Evolutionary conservation across 352 stramenopile genomes (phyloP), one percentile per base, ranked within the genome.

Genomic region (Pythium graminicola): DNA sequence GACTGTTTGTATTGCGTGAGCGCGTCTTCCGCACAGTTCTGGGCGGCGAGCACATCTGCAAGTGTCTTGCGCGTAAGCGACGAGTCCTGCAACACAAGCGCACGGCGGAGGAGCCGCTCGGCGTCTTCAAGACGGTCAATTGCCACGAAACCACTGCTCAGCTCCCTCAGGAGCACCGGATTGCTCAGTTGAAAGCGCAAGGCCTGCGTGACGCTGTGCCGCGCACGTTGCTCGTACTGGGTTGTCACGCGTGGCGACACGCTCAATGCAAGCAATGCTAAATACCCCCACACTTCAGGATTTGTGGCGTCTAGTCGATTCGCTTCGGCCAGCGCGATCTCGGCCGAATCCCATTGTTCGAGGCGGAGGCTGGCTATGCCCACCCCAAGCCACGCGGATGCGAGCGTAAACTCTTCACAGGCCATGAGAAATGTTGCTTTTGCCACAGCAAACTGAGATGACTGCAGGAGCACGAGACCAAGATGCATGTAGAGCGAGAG

Each of bases 81-180:
- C 35, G 80, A 91, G 51, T 93, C 82, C 24, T 85, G 73, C 14
- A 69, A 75, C 16, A 68, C 67, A 14, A 93, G 64, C 27, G 80
- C 81, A 3, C 80, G 73, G 16, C 76, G 73, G 28, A 93, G 60
- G 23, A 93, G 53, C 26, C 57, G 66, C 51, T 93, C 82, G 6
- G 82, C 82, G 19, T 78, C 69, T 61, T 89, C 80, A 1, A 93
- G 71, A 1, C 76, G 72, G 55, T 93, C 82, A 40, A 86, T 73
- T 23, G 82, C 76, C 6, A 93, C 72, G 24, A 87, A 91, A 24
- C 65, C 76, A 60, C 74, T 91, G 64, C 82, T 89, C n/a, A 93
- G 72, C 33, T 93, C 82, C 10, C 82, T 67, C 26, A 90, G 60
- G 20, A 93, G 61, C 24, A 59, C 74, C 1, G 76, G 69, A 41